These are phyloP conservation scores for Pythium aquatile DNA, from an alignment of 352 stramenopile genomes.

Conservation along the genomic window DNA sequence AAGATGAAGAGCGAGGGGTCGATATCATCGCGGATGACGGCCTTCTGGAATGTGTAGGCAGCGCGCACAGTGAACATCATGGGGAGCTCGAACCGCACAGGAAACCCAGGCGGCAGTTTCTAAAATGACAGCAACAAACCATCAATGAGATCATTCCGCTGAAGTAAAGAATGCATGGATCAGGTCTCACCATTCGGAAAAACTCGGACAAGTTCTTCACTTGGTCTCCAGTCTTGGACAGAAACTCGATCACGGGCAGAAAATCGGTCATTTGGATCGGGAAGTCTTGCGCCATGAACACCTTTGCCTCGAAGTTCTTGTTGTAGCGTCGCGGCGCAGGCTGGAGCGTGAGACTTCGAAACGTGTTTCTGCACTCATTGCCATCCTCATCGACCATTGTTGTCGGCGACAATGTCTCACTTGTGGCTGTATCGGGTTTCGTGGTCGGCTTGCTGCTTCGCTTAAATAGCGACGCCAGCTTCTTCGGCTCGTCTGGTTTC, in stretches of 20 bases:
- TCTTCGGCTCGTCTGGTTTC: conserved; percentile 20
- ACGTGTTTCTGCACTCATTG: conserved; percentile 45
- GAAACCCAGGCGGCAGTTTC: conserved; percentile 80
- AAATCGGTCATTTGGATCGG: conserved; percentile 74
- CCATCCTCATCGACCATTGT: conserved; percentile 10
- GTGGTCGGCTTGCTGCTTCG: conserved; percentile 22
- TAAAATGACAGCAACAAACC: conserved; percentile 21
- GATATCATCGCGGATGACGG: conserved; percentile 48
- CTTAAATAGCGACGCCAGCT: conserved; percentile 52
- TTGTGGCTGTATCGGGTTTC: not conserved
- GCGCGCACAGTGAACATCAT: conserved; percentile 82
- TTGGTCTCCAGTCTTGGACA: conserved; percentile 72
- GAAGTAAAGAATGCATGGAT: not conserved
- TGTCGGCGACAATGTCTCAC: not conserved
- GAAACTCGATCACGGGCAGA: conserved; percentile 71
- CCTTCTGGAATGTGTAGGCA: conserved; percentile 83
- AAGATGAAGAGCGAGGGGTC: conserved; percentile 57
- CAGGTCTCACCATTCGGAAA: conserved; percentile 65
- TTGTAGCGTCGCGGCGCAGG: conserved; percentile 37
- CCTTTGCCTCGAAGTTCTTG: conserved; percentile 79
- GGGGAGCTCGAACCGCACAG: conserved; percentile 77
- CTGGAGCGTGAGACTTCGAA: conserved; percentile 62
- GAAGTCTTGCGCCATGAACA: conserved; percentile 76
- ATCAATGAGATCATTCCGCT: conserved; percentile 1
- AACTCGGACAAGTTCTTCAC: conserved; percentile 82